Evolutionary conservation across 305 asterid species (phyloP).

Genomic region (Solanum hybrid): DNA sequence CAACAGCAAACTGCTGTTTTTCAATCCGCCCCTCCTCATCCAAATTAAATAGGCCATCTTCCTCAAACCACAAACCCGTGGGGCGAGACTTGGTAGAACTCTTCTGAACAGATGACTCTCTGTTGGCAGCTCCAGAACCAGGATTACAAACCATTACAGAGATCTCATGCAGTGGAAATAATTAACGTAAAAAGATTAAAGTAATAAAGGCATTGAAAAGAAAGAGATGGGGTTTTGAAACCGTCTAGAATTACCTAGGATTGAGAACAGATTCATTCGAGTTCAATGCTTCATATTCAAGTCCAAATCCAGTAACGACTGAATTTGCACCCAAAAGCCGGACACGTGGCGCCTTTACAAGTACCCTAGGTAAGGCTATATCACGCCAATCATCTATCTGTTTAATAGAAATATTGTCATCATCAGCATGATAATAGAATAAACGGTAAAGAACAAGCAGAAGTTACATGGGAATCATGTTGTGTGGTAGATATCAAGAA

Average conservation of each 20-base stretch:
- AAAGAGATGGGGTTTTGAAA: background rate
- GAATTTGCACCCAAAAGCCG: constrained; percentile 65
- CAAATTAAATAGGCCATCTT: constrained; percentile 85
- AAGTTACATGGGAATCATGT: background rate
- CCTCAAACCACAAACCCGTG: constrained; percentile 91
- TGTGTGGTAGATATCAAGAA: constrained; percentile 6
- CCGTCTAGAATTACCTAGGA: constrained; percentile 34
- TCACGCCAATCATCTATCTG: constrained; percentile 99
- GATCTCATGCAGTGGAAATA: background rate
- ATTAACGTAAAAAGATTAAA: background rate
- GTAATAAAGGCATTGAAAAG: background rate
- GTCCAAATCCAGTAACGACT: constrained; percentile 81
- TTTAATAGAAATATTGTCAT: background rate
- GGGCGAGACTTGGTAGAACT: constrained; percentile 41
- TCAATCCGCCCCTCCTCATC: constrained; percentile 84
- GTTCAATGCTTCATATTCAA: constrained; percentile 55
- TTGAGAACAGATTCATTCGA: constrained; percentile 47
- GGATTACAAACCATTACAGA: constrained; percentile 3
- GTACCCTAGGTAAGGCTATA: constrained; percentile 79
- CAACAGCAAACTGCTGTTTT: constrained; percentile 87
- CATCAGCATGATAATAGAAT: background rate
- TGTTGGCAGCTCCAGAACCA: constrained; percentile 47
- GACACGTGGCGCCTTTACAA: constrained; percentile 59
- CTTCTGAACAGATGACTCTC: constrained; percentile 49
- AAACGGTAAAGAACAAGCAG: background rate